Percentiles rank a stretch among this genome's conserved stretches.
Evolutionary conservation across 768 basidiomycete species (phyloP).

Genomic region (Trametes punicea): DNA sequence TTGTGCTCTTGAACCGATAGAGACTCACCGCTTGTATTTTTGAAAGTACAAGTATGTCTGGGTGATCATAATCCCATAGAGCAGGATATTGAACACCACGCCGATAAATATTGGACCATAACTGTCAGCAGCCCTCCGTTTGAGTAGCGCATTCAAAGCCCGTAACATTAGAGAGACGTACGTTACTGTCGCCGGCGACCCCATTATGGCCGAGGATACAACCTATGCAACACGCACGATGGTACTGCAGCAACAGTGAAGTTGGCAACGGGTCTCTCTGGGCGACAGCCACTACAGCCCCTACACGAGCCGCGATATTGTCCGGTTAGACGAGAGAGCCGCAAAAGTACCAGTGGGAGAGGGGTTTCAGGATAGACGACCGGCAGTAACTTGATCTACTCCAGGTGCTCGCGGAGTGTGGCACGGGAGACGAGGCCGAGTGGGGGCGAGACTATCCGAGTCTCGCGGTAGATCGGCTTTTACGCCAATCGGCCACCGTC

Average conservation of each 20-base stretch:
- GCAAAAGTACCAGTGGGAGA: too few species aligned
- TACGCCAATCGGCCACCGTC: neutral
- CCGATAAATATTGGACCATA: slow-evolving; percentile 49
- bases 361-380: too few species aligned
- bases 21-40: slow-evolving; percentile 34
- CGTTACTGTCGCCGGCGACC: neutral
- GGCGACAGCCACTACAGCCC: too few species aligned
- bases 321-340: too few species aligned
- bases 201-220: neutral
- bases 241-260: neutral
- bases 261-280: too few species aligned
- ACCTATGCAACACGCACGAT: neutral
- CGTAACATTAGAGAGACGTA: neutral
- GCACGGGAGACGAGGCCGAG: too few species aligned
- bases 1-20: neutral
- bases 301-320: too few species aligned
- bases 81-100: slow-evolving; percentile 39
- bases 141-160: neutral
- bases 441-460: neutral
- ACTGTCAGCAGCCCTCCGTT: slow-evolving; percentile 28
- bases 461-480: neutral
- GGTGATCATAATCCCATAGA: slow-evolving; percentile 47
- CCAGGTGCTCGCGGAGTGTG: too few species aligned
- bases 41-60: slow-evolving; percentile 46
- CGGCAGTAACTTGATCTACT: too few species aligned